Percentiles rank a stretch among this genome's conserved stretches.
Conservation (phyloP, 768 basidiomycete genomes). For the Neoboletus brunneissimus region DNA sequence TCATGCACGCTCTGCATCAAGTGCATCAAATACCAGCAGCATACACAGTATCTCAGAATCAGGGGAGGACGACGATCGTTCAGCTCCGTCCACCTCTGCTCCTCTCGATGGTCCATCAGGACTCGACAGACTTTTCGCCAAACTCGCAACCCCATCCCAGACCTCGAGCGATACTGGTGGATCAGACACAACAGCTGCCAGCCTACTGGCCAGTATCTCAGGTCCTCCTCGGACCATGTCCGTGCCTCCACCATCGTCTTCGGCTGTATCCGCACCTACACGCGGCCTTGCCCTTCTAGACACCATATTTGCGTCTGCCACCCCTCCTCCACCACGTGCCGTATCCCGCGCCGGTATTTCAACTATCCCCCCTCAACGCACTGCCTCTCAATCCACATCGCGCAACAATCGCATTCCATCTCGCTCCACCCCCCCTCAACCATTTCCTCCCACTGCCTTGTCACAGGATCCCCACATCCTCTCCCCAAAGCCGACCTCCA, state of each 20-base stretch:
- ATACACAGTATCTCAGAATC: conserved; percentile 36
- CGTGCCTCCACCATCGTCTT: conserved; percentile 28
- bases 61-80: conserved; percentile 24
- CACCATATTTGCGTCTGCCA: conserved; percentile 73
- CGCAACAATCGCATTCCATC: conserved; percentile 4
- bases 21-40: conserved; percentile 34
- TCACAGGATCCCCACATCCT: conserved; percentile 40
- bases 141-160: conserved; percentile 30
- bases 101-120: conserved; percentile 32
- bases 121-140: conserved; percentile 45
- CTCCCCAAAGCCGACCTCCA: conserved; percentile 55
- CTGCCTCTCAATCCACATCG: conserved; percentile 10
- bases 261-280: conserved; percentile 26
- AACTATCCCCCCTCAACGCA: conserved; percentile 18
- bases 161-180: conserved; percentile 23
- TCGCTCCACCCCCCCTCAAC: conserved; percentile 7
- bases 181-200: conserved; percentile 36
- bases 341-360: conserved; percentile 16
- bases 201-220: conserved; percentile 50
- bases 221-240: conserved; percentile 36
- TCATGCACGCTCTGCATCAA: conserved; percentile 31
- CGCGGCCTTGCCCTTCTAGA: conserved; percentile 63
- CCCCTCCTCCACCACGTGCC: conserved; percentile 24
- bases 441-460: conserved; percentile 18
- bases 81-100: conserved; percentile 9